Percentiles rank a stretch among this genome's conserved stretches.
phyloP scores from a whole-genome alignment of 306 rosid species.

The Adenanthera pavonina region DNA sequence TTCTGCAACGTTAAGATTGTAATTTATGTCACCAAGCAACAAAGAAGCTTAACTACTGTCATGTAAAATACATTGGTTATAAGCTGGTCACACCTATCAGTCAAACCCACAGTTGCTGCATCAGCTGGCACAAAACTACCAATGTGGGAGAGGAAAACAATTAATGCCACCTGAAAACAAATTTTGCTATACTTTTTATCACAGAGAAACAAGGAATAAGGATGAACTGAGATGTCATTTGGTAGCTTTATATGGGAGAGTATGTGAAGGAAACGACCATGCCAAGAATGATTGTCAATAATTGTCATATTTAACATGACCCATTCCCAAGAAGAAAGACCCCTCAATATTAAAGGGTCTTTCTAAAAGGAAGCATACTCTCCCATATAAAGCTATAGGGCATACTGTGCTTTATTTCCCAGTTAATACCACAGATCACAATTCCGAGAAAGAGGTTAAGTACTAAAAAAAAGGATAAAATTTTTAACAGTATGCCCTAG shows the following conservation, averaged over 20 bases:
- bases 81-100: constrained; percentile 72
- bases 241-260: constrained; percentile 7
- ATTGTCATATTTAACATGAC: constrained; percentile 5
- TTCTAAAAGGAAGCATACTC: background rate
- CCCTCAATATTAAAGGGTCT: background rate
- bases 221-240: background rate
- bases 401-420: background rate
- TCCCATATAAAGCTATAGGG: background rate
- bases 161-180: constrained; percentile 81
- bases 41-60: constrained; percentile 21
- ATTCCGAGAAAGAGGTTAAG: constrained; percentile 17
- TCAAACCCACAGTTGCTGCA: constrained; percentile 96
- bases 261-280: constrained; percentile 30
- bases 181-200: constrained; percentile 5
- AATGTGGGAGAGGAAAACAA: constrained; percentile 90
- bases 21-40: constrained; percentile 20
- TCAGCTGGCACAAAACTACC: constrained; percentile 99
- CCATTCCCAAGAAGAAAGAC: background rate
- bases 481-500: constrained; percentile 17
- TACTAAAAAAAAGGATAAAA: constrained; percentile 24
- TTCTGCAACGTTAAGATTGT: constrained; percentile 57
- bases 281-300: background rate
- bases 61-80: constrained; percentile 36
- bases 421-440: background rate
- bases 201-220: constrained; percentile 8